Evolutionary conservation across 1,139 yeast genomes (phyloP).

Genomic region (Pichia sp.): DNA sequence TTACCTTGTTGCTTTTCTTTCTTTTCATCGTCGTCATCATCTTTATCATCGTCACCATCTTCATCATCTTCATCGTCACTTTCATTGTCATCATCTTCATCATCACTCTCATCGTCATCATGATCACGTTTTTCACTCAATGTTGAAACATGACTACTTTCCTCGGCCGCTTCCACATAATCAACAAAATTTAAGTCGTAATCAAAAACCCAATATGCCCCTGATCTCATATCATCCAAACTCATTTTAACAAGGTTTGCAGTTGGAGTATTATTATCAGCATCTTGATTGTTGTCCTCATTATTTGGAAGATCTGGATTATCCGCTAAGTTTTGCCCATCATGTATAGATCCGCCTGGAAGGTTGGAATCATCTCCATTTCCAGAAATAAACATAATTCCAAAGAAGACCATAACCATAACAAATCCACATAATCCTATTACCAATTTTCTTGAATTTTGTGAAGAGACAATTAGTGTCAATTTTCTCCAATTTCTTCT

Average conservation of each 20-base stretch:
- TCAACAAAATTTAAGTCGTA: constrained; percentile 14
- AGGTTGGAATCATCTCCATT: constrained; percentile 10
- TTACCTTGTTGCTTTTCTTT: not conserved
- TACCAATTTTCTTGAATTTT: constrained; percentile 8
- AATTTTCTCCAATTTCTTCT: not conserved
- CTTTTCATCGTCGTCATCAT: not conserved
- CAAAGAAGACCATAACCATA: constrained; percentile 7
- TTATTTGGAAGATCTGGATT: not conserved
- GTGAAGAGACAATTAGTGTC: not conserved
- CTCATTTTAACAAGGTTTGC: constrained; percentile 8
- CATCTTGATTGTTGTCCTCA: not conserved
- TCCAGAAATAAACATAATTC: constrained; percentile 12
- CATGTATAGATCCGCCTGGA: constrained; percentile 14
- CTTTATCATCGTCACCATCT: not conserved
- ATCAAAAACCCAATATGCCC: constrained; percentile 13
- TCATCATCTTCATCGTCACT: constrained; percentile 2
- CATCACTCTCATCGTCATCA: constrained; percentile 1
- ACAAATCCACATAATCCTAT: constrained; percentile 5
- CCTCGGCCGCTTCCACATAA: not conserved
- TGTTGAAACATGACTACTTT: not conserved
- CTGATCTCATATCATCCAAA: constrained; percentile 15
- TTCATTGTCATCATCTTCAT: constrained; percentile 1
- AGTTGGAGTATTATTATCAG: not conserved
- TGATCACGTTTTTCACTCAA: constrained; percentile 2
- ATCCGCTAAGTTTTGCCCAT: not conserved